A percentile compares a stretch with the other conserved stretches of the same genome.
Conservation (phyloP, 1,139 yeast genomes). For the Candida tropicalis region DNA sequence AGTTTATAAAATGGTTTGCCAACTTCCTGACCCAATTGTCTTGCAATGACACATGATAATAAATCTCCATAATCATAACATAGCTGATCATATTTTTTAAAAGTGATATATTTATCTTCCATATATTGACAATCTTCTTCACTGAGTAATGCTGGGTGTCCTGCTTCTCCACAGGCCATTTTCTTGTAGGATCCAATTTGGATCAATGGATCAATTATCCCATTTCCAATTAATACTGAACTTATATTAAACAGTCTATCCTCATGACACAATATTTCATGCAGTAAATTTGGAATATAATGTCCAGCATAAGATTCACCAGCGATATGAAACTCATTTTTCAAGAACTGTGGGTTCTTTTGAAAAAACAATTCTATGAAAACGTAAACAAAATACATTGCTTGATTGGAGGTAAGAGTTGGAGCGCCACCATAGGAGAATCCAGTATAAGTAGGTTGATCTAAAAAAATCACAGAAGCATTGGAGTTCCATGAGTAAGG, state of each 20-base stretch:
- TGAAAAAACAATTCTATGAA: slow-evolving; percentile 78
- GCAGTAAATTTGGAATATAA: slow-evolving; percentile 78
- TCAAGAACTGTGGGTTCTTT: slow-evolving; percentile 63
- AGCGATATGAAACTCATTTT: slow-evolving; percentile 72
- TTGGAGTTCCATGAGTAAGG: slow-evolving; percentile 87
- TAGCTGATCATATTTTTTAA: neutral
- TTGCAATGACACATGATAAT: neutral
- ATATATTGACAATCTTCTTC: neutral
- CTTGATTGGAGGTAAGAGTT: slow-evolving; percentile 65
- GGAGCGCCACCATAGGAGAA: slow-evolving; percentile 63
- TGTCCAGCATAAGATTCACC: slow-evolving; percentile 93
- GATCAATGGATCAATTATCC: slow-evolving; percentile 73
- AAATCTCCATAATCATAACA: neutral
- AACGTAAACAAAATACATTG: slow-evolving; percentile 75
- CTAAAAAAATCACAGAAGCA: slow-evolving; percentile 88
- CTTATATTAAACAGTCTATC: slow-evolving; percentile 68
- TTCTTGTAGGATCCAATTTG: slow-evolving; percentile 74
- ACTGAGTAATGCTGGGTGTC: slow-evolving; percentile 40
- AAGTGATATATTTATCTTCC: neutral
- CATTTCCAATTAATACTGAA: slow-evolving; percentile 81
- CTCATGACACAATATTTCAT: slow-evolving; percentile 64
- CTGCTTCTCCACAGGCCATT: slow-evolving; percentile 86
- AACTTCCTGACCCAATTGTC: neutral
- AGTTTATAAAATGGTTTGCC: neutral
- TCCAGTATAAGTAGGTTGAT: slow-evolving; percentile 93